Conservation (phyloP, 1,284 basidiomycete genomes). For the Fistulinella cinereoalba region DNA sequence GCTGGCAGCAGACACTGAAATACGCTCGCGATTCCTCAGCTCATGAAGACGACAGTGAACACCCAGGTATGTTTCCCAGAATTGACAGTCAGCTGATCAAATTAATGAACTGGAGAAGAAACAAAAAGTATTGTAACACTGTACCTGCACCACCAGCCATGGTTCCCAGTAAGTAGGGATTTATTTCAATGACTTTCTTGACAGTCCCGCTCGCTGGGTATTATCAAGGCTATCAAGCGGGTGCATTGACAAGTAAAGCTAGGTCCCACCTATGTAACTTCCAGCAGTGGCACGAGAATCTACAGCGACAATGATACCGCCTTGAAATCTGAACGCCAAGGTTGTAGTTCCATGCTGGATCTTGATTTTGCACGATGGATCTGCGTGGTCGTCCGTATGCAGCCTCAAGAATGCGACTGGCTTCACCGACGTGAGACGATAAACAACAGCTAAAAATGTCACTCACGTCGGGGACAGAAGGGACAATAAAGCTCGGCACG, state of each 20-base stretch:
- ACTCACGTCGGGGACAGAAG: constrained; percentile 72
- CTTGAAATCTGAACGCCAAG: constrained; percentile 94
- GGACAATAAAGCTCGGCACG: constrained; percentile 66
- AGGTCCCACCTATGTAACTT: constrained; percentile 83
- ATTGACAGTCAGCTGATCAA: constrained; percentile 81
- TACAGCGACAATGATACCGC: constrained; percentile 96
- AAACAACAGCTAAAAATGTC: not conserved
- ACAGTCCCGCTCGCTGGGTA: constrained; percentile 85
- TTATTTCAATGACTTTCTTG: constrained; percentile 99
- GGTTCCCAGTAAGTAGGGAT: constrained; percentile 95
- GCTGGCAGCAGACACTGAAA: constrained; percentile 97
- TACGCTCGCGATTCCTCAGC: constrained; percentile 94
- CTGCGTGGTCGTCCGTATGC: constrained; percentile 91
- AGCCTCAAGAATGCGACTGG: constrained; percentile 85
- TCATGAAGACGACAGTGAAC: constrained; percentile 98
- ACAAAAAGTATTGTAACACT: constrained; percentile 21
- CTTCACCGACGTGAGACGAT: constrained; percentile 42
- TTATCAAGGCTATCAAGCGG: constrained; percentile 4
- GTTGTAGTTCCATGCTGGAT: constrained; percentile 99
- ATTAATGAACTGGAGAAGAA: constrained; percentile 8
- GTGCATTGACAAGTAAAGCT: not conserved
- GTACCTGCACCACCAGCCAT: constrained; percentile 98
- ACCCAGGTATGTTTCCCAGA: constrained; percentile 98
- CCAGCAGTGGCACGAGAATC: constrained; percentile 98
- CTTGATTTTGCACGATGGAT: constrained; percentile 94